Base-by-base conservation (phyloP, 306 rosid genomes). In the Acacia melanoxylon region DNA sequence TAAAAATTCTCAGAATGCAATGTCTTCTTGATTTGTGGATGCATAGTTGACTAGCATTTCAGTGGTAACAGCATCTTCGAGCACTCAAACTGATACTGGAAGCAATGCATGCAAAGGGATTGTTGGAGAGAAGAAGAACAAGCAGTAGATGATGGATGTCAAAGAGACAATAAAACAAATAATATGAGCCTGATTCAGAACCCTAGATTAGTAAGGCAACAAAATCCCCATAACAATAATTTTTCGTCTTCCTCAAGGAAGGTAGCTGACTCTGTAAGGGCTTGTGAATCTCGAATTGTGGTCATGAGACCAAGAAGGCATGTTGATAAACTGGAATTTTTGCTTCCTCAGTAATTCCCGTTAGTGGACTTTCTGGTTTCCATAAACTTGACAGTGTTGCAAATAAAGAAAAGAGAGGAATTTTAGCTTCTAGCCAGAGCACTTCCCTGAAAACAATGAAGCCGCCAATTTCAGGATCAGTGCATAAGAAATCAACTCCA, bases 231-330 rank as follows among this genome's bases (percentile, higher is more conserved):
- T 40, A 63, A 15, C 37, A 63, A 63, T 82, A 82, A 75, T 68
- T 76, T 56, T 63, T 75, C 45, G 19, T 79, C 89, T 75, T 84
- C 93, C 71, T 74, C 89, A 24, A 16, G 40, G 71, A 81, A 83
- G 62, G 87, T 44, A 81, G 81, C 86, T 66, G 81, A 83, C 68
- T 87, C 91, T 33, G 83, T 83, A 3, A 79, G 90, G 76, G 80
- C 83, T 72, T 89, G 86, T 81, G 97, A 89, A 58, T 90, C 95
- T 76, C 93, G 97, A 3, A 93, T 93, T 71, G 94, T 93, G 85
- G 89, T 95, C 85, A 93, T 95, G 91, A 93, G 89, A 82, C 98
- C 98, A 16, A 90, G 95, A 51, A 94, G 89, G 77, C 88, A 86
- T 65, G 86, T 92, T 75, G 93, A 90, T 79, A 86, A 71, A 85